phyloP scores from a whole-genome alignment of 768 basidiomycete genomes.

The Lyophyllum decastes region DNA sequence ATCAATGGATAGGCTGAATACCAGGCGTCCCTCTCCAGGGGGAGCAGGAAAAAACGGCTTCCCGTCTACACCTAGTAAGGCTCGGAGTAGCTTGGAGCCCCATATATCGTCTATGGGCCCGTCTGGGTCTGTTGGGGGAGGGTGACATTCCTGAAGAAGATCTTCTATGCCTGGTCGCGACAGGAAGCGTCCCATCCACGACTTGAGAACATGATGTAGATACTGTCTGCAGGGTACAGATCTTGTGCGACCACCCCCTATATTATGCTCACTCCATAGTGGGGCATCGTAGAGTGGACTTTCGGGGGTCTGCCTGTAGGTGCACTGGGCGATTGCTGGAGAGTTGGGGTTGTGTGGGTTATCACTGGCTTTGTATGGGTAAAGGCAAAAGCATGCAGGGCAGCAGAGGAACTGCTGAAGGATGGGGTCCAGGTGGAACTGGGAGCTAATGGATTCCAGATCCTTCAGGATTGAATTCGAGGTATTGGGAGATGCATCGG shows the following conservation, averaged over 20 bases:
- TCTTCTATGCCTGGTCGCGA: conserved; percentile 28
- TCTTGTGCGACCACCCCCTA: background rate
- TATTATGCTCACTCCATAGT: conserved; percentile 18
- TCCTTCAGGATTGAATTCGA: background rate
- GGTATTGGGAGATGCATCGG: background rate
- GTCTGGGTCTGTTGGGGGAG: background rate
- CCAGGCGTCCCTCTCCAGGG: conserved; percentile 16
- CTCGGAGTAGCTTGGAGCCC: conserved; percentile 16
- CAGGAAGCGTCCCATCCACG: conserved; percentile 26
- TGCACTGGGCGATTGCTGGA: conserved; percentile 3
- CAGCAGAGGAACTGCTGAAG: background rate
- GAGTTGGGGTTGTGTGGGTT: background rate
- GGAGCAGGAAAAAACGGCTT: conserved; percentile 22
- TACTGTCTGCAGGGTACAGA: conserved; percentile 14
- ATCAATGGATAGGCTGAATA: conserved; percentile 26
- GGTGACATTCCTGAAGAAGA: conserved; percentile 18
- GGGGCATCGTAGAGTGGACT: conserved; percentile 13
- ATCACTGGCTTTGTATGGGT: background rate
- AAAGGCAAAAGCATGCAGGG: background rate
- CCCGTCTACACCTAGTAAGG: conserved; percentile 18
- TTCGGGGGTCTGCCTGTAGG: conserved; percentile 3
- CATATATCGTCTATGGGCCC: conserved; percentile 19
- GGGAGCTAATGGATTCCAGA: background rate
- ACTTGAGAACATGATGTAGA: conserved; percentile 22
- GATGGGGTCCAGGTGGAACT: background rate